Percentiles rank a stretch among this genome's conserved stretches.
Conservation (phyloP, 305 asterid genomes). For the Fraxinus latifolia region DNA sequence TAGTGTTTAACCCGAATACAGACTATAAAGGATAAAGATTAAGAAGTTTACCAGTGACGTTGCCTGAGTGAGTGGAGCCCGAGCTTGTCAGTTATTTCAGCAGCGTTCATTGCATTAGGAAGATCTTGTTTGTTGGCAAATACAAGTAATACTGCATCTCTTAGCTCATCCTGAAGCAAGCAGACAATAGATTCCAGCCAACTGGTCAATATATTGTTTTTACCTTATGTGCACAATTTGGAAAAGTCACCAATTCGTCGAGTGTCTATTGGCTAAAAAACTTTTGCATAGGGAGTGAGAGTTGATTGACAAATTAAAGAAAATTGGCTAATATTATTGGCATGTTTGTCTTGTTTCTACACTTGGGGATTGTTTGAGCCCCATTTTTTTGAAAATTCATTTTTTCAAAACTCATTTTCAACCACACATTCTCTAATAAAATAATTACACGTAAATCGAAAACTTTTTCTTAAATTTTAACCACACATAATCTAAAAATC, state of each 20-base stretch:
- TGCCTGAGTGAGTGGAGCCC: conserved; percentile 90
- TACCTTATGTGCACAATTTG: not conserved
- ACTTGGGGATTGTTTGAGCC: not conserved
- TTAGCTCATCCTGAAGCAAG: conserved; percentile 61
- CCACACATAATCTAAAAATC: no score
- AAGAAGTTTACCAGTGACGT: conserved; percentile 63
- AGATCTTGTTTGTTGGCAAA: conserved; percentile 89
- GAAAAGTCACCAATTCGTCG: not conserved
- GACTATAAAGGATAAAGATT: not conserved
- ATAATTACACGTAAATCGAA: no score
- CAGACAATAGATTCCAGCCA: conserved; percentile 4
- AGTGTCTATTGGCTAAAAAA: not conserved
- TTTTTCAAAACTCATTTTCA: no score
- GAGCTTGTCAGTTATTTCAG: conserved; percentile 81
- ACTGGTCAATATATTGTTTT: not conserved
- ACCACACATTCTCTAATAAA: no score
- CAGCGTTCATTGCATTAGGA: conserved; percentile 89
- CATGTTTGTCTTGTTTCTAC: not conserved
- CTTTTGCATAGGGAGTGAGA: not conserved
- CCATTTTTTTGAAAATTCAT: no score
- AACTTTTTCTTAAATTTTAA: no score
- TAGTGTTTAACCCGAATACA: not conserved
- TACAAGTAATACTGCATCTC: conserved; percentile 79
- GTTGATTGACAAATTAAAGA: not conserved
- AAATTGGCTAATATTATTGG: no score